These are phyloP conservation scores for Tetrahymena malaccensis DNA, from an alignment of 73 alveolate species.

Conservation along the genomic window DNA sequence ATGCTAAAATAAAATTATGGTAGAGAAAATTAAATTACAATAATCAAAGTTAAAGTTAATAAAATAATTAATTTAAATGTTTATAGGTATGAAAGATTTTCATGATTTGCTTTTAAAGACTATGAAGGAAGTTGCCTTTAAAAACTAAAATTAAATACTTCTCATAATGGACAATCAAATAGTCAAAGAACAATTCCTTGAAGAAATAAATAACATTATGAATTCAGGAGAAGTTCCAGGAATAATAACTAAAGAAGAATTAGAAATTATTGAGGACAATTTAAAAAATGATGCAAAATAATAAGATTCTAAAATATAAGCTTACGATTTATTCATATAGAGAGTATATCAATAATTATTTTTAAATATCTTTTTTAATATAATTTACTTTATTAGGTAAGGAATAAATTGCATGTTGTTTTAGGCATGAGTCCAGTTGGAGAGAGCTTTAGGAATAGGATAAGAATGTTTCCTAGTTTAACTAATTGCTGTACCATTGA, in stretches of 20 bases:
- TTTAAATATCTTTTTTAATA: too few species aligned
- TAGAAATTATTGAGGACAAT: slow-evolving; percentile 82
- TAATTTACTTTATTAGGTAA: slow-evolving; percentile 28
- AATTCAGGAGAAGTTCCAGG: slow-evolving; percentile 97
- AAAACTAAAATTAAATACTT: slow-evolving; percentile 62
- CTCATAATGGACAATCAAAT: slow-evolving; percentile 81
- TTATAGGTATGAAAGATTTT: slow-evolving; percentile 44
- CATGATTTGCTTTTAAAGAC: slow-evolving; percentile 80
- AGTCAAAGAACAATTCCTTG: slow-evolving; percentile 77
- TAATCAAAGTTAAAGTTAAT: too few species aligned
- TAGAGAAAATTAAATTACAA: background rate
- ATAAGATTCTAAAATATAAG: slow-evolving; percentile 63
- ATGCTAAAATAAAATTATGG: slow-evolving; percentile 76
- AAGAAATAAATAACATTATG: slow-evolving; percentile 84
- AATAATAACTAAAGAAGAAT: slow-evolving; percentile 85
- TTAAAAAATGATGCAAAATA: slow-evolving; percentile 69
- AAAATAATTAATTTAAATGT: too few species aligned
- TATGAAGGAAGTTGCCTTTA: slow-evolving; percentile 70
- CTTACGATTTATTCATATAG: slow-evolving; percentile 66
- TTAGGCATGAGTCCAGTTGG: slow-evolving; percentile 96
- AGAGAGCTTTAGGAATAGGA: slow-evolving; percentile 78
- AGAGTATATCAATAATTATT: slow-evolving; percentile 51
- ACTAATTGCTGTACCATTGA: slow-evolving; percentile 92
- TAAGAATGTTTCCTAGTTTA: slow-evolving; percentile 84
- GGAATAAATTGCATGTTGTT: slow-evolving; percentile 84